Conservation (phyloP, 805 yeast species). For the Ogataea trehaloabstinens region DNA sequence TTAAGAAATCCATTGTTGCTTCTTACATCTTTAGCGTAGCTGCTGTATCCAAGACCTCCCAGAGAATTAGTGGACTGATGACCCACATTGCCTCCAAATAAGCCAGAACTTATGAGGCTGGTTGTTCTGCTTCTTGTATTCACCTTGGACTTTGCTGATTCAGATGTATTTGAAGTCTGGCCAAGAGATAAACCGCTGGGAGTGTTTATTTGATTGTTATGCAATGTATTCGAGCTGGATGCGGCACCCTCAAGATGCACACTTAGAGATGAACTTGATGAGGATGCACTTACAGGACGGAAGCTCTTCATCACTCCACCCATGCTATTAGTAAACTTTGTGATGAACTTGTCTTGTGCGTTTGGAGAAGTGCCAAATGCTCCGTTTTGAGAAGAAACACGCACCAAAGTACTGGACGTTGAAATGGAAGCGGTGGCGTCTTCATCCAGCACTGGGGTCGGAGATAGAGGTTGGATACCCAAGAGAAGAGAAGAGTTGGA, state of each 20-base stretch:
- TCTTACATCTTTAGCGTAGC: slow-evolving; percentile 15
- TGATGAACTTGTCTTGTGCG: slow-evolving; percentile 27
- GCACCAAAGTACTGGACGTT: slow-evolving; percentile 9
- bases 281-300: slow-evolving; percentile 32
- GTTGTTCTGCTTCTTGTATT: slow-evolving; percentile 30
- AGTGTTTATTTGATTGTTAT: slow-evolving; percentile 3
- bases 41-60: slow-evolving; percentile 1
- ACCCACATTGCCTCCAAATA: slow-evolving; percentile 3
- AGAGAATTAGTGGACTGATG: slow-evolving; percentile 1
- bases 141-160: slow-evolving; percentile 2
- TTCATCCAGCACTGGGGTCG: slow-evolving; percentile 3
- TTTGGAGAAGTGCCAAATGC: slow-evolving; percentile 14
- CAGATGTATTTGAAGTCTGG: not conserved
- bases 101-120: slow-evolving; percentile 25
- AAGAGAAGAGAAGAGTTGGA: slow-evolving; percentile 12
- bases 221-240: slow-evolving; percentile 2
- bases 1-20: slow-evolving; percentile 20
- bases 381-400: slow-evolving; percentile 10
- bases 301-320: slow-evolving; percentile 36
- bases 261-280: slow-evolving; percentile 31
- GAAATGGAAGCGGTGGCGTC: slow-evolving; percentile 10
- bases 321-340: slow-evolving; percentile 30
- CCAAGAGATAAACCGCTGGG: slow-evolving; percentile 1
- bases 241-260: slow-evolving; percentile 11
- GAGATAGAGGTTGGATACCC: slow-evolving; percentile 2